Base-by-base conservation (phyloP, 805 yeast species). In the Candida ponderosae region DNA sequence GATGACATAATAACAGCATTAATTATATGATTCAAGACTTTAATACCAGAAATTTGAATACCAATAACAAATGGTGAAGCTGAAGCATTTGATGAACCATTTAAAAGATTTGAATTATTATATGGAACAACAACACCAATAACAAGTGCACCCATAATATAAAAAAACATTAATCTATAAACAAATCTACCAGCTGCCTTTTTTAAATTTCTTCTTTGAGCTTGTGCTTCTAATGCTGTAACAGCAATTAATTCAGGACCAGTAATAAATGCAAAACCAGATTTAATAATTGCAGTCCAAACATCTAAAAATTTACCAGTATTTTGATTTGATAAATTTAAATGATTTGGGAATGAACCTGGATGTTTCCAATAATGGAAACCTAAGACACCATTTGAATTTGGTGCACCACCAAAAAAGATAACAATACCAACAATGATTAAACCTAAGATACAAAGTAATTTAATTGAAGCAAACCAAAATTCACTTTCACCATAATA, bases 21-120 rank as follows among this genome's bases (percentile, higher is more conserved):
- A 53, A 87, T 67, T 37, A 87, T 71, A 48, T 81, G 82, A 33
- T 88, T 86, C 44, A 86, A 65, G 0, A 76, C 90, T 17, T 59
- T 51, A 44, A 85, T 83, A 31, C 73, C 68, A 26, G 84, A 83
- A 44, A 68, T 68, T 45, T 73, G 72, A 50, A 86, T 79, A 38
- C 95, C 95, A 53, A 84, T 79, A 38, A 84, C 89, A 53, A 84
- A 85, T 20, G 95, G 95, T 18, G 93, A 81, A 10, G 75, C 63
- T 21, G 74, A 70, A 5, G 79, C 89, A 35, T 83, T 82, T 0
- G 81, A 73, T 20, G 73, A 66, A 32, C 74, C 71, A 13, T 48
- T 55, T 4, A 64, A 54, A 43, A 82, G 64, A 23, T 57, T 57
- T 4, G 76, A 69, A 44, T 81, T 83, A 46, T 76, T 70, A 50